Conservation (phyloP, 164 flowering plant genomes). For the Aristolochia fimbriata region DNA sequence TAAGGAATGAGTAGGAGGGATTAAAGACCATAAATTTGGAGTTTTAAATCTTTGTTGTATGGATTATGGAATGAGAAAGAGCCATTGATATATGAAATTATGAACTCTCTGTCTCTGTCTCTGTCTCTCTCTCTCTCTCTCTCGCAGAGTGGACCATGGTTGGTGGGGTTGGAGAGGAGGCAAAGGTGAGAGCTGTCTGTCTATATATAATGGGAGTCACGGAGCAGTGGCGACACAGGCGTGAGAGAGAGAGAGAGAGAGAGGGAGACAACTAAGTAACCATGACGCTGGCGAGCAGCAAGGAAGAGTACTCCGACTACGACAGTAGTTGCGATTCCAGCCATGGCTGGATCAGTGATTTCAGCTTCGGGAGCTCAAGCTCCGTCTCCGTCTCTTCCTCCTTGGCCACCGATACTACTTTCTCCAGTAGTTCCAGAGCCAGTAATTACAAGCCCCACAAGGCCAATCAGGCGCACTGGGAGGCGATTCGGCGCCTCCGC, state of each 20-base stretch:
- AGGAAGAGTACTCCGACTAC: slow-evolving; percentile 21
- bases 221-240: neutral
- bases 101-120: neutral
- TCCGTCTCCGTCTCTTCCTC: slow-evolving; percentile 37
- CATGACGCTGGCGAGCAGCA: slow-evolving; percentile 18
- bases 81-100: neutral
- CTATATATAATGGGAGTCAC: neutral
- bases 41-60: neutral
- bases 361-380: slow-evolving; percentile 56
- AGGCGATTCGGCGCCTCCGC: slow-evolving; percentile 50
- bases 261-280: too few species aligned
- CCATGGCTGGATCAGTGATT: slow-evolving; percentile 57
- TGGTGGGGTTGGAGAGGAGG: neutral
- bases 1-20: too few species aligned
- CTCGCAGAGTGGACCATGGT: neutral
- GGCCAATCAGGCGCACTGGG: slow-evolving; percentile 74
- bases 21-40: neutral
- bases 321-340: slow-evolving; percentile 58
- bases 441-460: slow-evolving; percentile 56
- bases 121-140: neutral
- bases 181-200: too few species aligned
- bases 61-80: neutral
- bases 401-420: neutral
- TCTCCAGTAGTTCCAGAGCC: neutral
- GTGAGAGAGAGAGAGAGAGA: too few species aligned